Percentiles rank a stretch among this genome's conserved stretches.
phyloP scores from a whole-genome alignment of 2,329 filamentous ascomycete genomes.

The Myrmaecium sp. region DNA sequence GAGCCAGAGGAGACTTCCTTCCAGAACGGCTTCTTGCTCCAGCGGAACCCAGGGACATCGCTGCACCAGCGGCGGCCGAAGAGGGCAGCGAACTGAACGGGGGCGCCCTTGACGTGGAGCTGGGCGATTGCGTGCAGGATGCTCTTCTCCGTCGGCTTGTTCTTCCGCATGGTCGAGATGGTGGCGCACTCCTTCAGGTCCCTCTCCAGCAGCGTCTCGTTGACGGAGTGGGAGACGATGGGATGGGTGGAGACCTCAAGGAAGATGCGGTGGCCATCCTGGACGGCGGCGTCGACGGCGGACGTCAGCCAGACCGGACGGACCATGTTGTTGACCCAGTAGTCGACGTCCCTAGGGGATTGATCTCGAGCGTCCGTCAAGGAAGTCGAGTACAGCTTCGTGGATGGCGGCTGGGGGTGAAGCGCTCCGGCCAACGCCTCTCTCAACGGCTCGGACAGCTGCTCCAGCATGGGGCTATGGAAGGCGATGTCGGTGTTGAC shows the following conservation, averaged over 20 bases:
- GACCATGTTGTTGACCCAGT: constrained; percentile 26
- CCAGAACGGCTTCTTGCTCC: constrained; percentile 10
- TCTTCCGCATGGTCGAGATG: constrained; percentile 16
- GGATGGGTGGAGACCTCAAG: constrained; percentile 27
- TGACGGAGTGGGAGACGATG: constrained; percentile 25
- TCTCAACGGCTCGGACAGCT: constrained; percentile 14
- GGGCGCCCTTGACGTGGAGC: constrained; percentile 15
- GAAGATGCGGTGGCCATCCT: constrained; percentile 24
- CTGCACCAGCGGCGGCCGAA: constrained; percentile 4
- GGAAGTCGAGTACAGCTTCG: constrained; percentile 23
- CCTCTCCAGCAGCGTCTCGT: constrained; percentile 19
- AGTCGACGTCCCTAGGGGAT: constrained; percentile 12
- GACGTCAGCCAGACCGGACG: constrained; percentile 19
- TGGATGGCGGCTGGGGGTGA: constrained; percentile 6
- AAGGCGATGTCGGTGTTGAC: constrained; percentile 27
- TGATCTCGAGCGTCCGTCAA: constrained; percentile 10
- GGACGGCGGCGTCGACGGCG: constrained; percentile 18
- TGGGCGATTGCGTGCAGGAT: constrained; percentile 14
- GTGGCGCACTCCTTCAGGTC: constrained; percentile 16
- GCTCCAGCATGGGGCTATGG: constrained; percentile 21
- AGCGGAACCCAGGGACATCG: constrained; percentile 11
- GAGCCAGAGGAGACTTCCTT: constrained; percentile 5
- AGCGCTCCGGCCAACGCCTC: constrained; percentile 10
- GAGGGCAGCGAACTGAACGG: constrained; percentile 11
- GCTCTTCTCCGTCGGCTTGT: constrained; percentile 10